Percentiles rank a stretch among this genome's conserved stretches.
Evolutionary conservation across 495 filamentous ascomycete genomes (phyloP).

Genomic region (Trichoderma reesei): DNA sequence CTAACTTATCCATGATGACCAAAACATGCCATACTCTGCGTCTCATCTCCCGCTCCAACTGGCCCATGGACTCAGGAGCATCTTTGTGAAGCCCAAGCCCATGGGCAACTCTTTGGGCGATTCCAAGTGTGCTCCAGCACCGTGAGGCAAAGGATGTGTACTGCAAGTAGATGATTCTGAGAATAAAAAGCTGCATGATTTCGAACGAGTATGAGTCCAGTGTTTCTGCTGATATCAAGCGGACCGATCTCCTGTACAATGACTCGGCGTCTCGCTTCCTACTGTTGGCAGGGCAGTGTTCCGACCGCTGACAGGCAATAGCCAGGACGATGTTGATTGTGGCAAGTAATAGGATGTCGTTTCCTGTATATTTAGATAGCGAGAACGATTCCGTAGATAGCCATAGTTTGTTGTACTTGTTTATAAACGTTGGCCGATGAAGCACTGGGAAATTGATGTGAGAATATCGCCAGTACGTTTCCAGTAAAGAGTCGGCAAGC

Average conservation of each 20-base stretch:
- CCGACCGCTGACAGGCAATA: neutral
- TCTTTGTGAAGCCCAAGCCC: neutral
- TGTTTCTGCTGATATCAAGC: neutral
- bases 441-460: neutral
- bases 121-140: neutral
- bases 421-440: neutral
- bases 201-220: neutral
- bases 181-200: neutral
- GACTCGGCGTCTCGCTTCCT: neutral
- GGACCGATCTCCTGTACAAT: neutral
- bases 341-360: neutral
- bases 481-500: neutral
- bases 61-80: neutral
- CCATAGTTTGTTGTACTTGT: neutral
- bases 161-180: neutral
- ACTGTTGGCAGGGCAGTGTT: neutral
- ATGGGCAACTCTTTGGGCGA: neutral
- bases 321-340: neutral
- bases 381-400: neutral
- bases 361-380: conserved; percentile 1
- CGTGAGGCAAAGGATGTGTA: neutral
- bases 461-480: neutral
- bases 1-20: neutral
- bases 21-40: neutral
- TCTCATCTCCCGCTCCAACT: conserved; percentile 2